These are phyloP conservation scores for Trypanosoma mega DNA, from an alignment of 208 protist species.

Conservation along the genomic window DNA sequence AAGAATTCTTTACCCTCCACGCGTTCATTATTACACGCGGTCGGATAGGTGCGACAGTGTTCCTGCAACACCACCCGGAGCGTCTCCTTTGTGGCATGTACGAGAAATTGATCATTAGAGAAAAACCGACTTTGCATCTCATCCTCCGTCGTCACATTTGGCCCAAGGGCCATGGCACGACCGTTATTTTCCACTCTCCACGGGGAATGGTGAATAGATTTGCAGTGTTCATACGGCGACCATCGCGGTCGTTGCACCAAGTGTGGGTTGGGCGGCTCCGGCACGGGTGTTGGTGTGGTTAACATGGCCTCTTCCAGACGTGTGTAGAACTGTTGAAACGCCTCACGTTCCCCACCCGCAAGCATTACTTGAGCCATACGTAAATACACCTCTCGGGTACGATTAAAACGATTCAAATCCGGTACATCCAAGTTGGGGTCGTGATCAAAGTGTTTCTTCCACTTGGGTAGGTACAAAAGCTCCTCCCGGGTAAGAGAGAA, in stretches of 20 bases:
- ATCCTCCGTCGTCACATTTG: constrained; percentile 44
- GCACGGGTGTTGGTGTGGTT: constrained; percentile 85
- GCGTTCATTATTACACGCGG: constrained; percentile 24
- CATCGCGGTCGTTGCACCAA: constrained; percentile 67
- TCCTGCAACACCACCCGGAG: constrained; percentile 46
- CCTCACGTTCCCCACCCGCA: constrained; percentile 42
- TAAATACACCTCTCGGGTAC: constrained; percentile 86
- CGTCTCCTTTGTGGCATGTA: constrained; percentile 61
- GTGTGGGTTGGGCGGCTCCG: constrained; percentile 89
- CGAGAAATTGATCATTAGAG: constrained; percentile 82
- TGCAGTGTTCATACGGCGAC: constrained; percentile 74
- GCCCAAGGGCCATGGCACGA: constrained; percentile 68
- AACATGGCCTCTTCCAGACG: constrained; percentile 80
- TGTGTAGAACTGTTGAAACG: constrained; percentile 71
- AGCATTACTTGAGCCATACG: constrained; percentile 81
- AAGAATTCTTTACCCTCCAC: constrained; percentile 26
- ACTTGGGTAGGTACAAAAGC: constrained; percentile 89
- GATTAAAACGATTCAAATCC: constrained; percentile 92
- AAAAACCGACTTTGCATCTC: constrained; percentile 87
- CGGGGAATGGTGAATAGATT: constrained; percentile 72
- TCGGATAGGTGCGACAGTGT: constrained; percentile 31
- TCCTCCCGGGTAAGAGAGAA: constrained; percentile 88
- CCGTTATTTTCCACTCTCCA: constrained; percentile 79
- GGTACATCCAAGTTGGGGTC: constrained; percentile 90
- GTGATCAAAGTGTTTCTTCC: constrained; percentile 94